Base-by-base conservation (phyloP, 345 rosid genomes). In the Brassica nigra region DNA sequence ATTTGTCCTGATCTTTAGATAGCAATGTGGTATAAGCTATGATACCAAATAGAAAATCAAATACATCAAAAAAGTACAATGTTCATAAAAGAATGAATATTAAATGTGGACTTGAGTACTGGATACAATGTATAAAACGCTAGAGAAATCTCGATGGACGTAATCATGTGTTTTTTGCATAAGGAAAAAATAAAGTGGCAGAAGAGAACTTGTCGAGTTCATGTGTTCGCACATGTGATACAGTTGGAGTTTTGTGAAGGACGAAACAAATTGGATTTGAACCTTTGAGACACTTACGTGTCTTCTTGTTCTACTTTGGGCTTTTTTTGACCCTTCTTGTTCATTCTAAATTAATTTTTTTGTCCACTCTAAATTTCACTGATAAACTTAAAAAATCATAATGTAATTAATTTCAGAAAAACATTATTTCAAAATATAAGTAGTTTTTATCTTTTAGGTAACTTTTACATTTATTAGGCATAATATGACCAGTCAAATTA, bases 181-280 rank as follows among this genome's bases (percentile, higher is more conserved):
- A 16, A 55, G 28, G 61, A 33, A 65, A 34, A 34, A 36, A 55
- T 34, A 54, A 15, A 67, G 39, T 18, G 16, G 29, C 59, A 62
- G 44, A 42, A 59, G 30, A 76, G 27, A 57, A 47, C 33, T 57
- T 57, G 79, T 75, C 73, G 76, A 72, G 64, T 63, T 42, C 65
- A 71, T 65, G 59, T 71, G 59, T 58, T 70, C 2, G 65, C 58
- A 66, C 74, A 76, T 76, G 70, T 68, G 65, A 54, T 28, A 47
- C 4, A 37, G 82, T 70, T 62, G 72, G 31, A 63, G 54, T 36
- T 57, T 34, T 71, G 58, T 36, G 78, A 52, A 63, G 76, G 20
- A 70, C n/a, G 33, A 63, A 70, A 52, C 71, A 70, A 71, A 63
- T 70, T 70, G 8, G 57, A 36, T 63, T 42, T 71, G 20, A 70